A percentile compares a stretch with the other conserved stretches of the same genome.
These are phyloP conservation scores for Mariannaea sp. DNA, from an alignment of 2,329 filamentous ascomycete genomes.

Conservation along the genomic window DNA sequence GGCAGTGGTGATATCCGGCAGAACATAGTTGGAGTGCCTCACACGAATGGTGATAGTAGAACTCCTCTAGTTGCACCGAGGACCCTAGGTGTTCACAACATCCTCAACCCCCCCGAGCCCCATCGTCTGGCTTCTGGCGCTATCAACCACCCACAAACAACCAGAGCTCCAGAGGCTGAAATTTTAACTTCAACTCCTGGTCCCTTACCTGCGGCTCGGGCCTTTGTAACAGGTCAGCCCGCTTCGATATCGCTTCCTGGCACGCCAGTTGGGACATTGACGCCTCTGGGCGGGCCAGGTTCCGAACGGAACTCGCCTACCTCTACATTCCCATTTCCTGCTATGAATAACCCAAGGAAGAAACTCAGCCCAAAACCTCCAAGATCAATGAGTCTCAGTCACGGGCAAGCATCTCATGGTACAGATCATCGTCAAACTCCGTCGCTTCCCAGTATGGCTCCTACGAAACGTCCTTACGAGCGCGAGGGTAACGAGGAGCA, in stretches of 20 bases:
- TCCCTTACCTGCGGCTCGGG: conserved; percentile 31
- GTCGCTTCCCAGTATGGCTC: conserved; percentile 31
- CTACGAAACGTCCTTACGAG: conserved; percentile 43
- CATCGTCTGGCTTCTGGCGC: conserved; percentile 28
- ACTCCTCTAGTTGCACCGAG: conserved; percentile 35
- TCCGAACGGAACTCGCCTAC: conserved; percentile 43
- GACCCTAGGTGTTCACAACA: conserved; percentile 45
- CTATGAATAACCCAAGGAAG: conserved; percentile 37
- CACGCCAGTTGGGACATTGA: conserved; percentile 39
- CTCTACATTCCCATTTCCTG: conserved; percentile 40
- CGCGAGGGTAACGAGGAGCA: conserved; percentile 35
- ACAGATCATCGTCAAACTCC: conserved; percentile 31
- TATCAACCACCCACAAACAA: conserved; percentile 15
- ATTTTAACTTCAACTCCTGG: conserved; percentile 28
- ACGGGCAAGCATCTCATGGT: conserved; percentile 30
- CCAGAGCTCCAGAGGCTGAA: conserved; percentile 29
- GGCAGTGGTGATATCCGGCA: conserved; percentile 33
- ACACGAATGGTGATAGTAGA: conserved; percentile 31
- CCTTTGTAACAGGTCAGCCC: conserved; percentile 37
- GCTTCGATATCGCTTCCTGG: conserved; percentile 42
- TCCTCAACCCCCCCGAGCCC: conserved; percentile 46
- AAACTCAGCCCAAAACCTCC: conserved; percentile 41
- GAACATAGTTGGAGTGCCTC: conserved; percentile 28
- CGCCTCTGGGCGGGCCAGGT: conserved; percentile 36
- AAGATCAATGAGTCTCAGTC: conserved; percentile 38